phyloP scores from a whole-genome alignment of 805 yeast species.

The Hemisphaericaspora nanyangensis region DNA sequence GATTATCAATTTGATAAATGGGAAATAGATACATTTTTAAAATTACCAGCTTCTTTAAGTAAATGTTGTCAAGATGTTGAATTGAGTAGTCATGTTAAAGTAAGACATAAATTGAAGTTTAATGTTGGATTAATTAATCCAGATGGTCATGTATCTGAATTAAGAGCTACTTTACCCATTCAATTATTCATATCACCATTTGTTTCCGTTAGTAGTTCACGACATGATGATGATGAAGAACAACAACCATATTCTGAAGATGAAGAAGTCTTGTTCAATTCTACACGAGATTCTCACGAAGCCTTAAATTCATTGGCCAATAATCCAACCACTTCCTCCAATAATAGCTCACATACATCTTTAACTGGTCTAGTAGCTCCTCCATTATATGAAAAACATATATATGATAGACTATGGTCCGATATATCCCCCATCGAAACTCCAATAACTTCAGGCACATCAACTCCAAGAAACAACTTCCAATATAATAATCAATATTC shows the following conservation, averaged over 20 bases:
- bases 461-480: slow-evolving; percentile 26
- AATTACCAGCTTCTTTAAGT: slow-evolving; percentile 68
- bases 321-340: slow-evolving; percentile 14
- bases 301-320: slow-evolving; percentile 19
- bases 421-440: slow-evolving; percentile 54
- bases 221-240: slow-evolving; percentile 8
- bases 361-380: slow-evolving; percentile 63
- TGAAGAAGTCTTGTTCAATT: slow-evolving; percentile 27
- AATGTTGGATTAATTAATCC: slow-evolving; percentile 75
- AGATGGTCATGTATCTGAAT: slow-evolving; percentile 89
- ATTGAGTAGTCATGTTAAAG: slow-evolving; percentile 63
- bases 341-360: slow-evolving; percentile 26
- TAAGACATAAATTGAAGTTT: slow-evolving; percentile 85
- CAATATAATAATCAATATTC: slow-evolving; percentile 17
- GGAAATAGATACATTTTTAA: slow-evolving; percentile 62
- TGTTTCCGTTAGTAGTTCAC: slow-evolving; percentile 60
- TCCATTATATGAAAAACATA: slow-evolving; percentile 77
- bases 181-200: slow-evolving; percentile 75
- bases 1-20: slow-evolving; percentile 52
- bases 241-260: slow-evolving; percentile 7
- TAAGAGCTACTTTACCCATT: slow-evolving; percentile 86
- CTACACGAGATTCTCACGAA: slow-evolving; percentile 14
- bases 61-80: slow-evolving; percentile 86
- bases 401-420: slow-evolving; percentile 76
- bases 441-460: slow-evolving; percentile 40